phyloP scores from a whole-genome alignment of 306 rosid genomes.

The Acacia crassicarpa region DNA sequence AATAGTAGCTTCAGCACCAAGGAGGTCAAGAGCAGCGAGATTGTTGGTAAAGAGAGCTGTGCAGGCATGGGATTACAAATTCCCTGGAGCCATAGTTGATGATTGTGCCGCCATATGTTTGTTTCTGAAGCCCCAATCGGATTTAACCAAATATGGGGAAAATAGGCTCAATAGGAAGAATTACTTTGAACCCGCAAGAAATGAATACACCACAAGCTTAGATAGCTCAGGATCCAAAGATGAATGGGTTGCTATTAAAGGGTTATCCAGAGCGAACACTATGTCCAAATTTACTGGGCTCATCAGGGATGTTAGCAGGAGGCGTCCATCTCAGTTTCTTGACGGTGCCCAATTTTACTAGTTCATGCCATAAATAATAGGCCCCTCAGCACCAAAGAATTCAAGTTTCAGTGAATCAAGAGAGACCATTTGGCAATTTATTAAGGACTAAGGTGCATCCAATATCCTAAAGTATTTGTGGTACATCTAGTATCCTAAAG shows the following conservation, averaged over 20 bases:
- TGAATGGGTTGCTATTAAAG: constrained; percentile 50
- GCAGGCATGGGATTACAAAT: constrained; percentile 61
- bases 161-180: constrained; percentile 27
- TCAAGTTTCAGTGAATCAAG: not conserved
- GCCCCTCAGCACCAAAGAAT: not conserved
- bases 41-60: constrained; percentile 64
- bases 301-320: constrained; percentile 30
- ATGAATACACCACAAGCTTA: constrained; percentile 32
- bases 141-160: constrained; percentile 21
- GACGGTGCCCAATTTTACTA: constrained; percentile 34
- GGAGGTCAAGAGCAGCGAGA: constrained; percentile 64
- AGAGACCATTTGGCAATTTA: constrained; percentile 11
- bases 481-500: no score
- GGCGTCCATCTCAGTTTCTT: constrained; percentile 30
- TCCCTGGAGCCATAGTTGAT: constrained; percentile 62
- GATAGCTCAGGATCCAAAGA: constrained; percentile 26
- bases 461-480: no score
- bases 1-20: constrained; percentile 73
- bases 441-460: not conserved
- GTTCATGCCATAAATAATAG: not conserved
- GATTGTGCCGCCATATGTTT: constrained; percentile 76
- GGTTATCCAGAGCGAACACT: constrained; percentile 53
- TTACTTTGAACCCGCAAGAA: constrained; percentile 26
- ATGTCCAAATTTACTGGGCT: constrained; percentile 42
- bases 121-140: constrained; percentile 54